phyloP scores from a whole-genome alignment of 768 basidiomycete genomes.

The Suillus occidentalis region DNA sequence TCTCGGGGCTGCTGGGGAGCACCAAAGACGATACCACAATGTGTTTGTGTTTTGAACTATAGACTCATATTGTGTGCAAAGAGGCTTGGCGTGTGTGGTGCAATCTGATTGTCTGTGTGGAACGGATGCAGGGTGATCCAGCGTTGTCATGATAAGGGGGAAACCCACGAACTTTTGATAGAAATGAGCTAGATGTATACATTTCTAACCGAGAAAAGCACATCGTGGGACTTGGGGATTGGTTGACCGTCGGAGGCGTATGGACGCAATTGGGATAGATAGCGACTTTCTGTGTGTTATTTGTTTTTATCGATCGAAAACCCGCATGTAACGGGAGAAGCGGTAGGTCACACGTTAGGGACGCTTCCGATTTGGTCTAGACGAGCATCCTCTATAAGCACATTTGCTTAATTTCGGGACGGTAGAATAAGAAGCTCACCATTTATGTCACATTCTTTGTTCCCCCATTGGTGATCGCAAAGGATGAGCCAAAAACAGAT shows the following conservation, averaged over 20 bases:
- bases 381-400: background rate
- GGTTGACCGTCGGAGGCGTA: background rate
- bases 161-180: background rate
- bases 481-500: background rate
- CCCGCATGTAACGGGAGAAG: background rate
- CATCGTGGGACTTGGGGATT: background rate
- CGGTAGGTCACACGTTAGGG: background rate
- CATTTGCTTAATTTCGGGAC: constrained; percentile 1
- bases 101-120: background rate
- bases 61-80: background rate
- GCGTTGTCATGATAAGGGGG: background rate
- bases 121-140: background rate
- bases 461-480: background rate
- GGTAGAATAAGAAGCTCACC: background rate
- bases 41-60: background rate
- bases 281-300: background rate
- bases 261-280: background rate
- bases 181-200: background rate
- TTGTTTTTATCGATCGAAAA: background rate
- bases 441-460: background rate
- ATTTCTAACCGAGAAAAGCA: background rate
- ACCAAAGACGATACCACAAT: background rate
- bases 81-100: background rate
- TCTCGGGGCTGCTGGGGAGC: background rate
- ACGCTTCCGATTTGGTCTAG: background rate